Conservation (phyloP, 2,329 filamentous ascomycete genomes). For the Aspergillus pseudoterreus region DNA sequence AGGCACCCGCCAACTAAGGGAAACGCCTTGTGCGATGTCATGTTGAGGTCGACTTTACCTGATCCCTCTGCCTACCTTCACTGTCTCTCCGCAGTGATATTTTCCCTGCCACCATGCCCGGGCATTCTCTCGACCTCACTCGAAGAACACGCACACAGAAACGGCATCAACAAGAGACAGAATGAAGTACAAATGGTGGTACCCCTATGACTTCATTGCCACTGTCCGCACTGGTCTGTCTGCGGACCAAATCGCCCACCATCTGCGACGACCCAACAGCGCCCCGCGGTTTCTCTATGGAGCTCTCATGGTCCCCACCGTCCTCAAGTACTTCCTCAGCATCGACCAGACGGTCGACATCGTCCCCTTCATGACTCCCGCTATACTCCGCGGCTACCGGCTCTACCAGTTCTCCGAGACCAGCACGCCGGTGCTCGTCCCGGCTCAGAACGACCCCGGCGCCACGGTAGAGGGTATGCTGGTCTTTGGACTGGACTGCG, state of each 20-base stretch:
- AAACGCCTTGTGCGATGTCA: too few relatives aligned
- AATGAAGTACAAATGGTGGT: not conserved
- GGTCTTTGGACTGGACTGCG: conserved; percentile 21
- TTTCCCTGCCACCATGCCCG: too few relatives aligned
- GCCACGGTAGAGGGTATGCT: conserved; percentile 25
- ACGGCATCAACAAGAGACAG: not conserved
- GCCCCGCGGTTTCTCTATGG: conserved; percentile 27
- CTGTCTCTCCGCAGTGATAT: too few relatives aligned
- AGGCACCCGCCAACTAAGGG: too few relatives aligned
- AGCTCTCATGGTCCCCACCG: conserved; percentile 27
- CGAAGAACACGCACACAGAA: not conserved
- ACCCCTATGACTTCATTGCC: conserved; percentile 14
- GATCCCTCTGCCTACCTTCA: too few relatives aligned
- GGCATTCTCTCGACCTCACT: too few relatives aligned
- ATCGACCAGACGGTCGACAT: conserved; percentile 16
- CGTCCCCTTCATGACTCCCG: conserved; percentile 23
- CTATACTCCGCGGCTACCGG: conserved; percentile 22
- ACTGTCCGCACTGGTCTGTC: conserved; percentile 21
- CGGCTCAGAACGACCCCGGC: conserved; percentile 13
- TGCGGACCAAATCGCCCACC: conserved; percentile 15
- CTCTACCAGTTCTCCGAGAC: conserved; percentile 17
- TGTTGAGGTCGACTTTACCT: too few relatives aligned
- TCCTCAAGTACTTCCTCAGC: conserved; percentile 25
- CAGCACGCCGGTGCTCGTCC: conserved; percentile 19
- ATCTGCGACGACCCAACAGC: conserved; percentile 14